phyloP scores from a whole-genome alignment of 345 rosid species.

The Stellera chamaejasme region DNA sequence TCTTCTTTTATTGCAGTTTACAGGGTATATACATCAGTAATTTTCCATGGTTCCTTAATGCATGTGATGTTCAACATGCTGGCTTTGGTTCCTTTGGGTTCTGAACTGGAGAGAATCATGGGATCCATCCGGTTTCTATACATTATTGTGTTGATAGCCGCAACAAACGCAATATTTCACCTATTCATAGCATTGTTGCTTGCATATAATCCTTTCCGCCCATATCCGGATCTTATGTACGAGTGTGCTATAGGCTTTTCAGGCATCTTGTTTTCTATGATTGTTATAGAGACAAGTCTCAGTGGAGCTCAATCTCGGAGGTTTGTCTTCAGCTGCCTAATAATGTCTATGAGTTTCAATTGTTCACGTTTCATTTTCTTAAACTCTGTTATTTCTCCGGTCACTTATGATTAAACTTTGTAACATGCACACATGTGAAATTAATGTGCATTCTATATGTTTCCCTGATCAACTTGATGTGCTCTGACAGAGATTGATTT shows the following conservation, averaged over 20 bases:
- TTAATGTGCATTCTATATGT: background rate
- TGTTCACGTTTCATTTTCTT: background rate
- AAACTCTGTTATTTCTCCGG: background rate
- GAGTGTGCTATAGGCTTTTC: slow-evolving; percentile 96
- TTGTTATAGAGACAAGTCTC: slow-evolving; percentile 89
- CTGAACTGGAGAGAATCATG: slow-evolving; percentile 95
- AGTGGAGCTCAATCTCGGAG: slow-evolving; percentile 89
- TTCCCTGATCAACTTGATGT: slow-evolving; percentile 1
- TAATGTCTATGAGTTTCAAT: background rate
- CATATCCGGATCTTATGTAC: slow-evolving; percentile 35
- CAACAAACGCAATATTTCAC: slow-evolving; percentile 77
- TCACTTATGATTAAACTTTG: background rate
- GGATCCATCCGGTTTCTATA: slow-evolving; percentile 82
- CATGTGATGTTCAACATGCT: slow-evolving; percentile 93
- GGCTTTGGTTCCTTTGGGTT: slow-evolving; percentile 94
- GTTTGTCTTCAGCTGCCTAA: slow-evolving; percentile 29
- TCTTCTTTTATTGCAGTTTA: slow-evolving; percentile 46
- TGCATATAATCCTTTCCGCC: slow-evolving; percentile 51
- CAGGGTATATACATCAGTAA: slow-evolving; percentile 68
- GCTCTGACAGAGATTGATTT: slow-evolving; percentile 8
- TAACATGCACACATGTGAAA: background rate
- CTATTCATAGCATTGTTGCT: slow-evolving; percentile 60
- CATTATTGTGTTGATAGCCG: slow-evolving; percentile 65
- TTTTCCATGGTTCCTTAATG: slow-evolving; percentile 87
- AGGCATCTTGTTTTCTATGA: slow-evolving; percentile 83